Evolutionary conservation across 2,329 filamentous ascomycete species (phyloP), one percentile per base, ranked within the genome.

Genomic region (Pseudocercospora fuligena): DNA sequence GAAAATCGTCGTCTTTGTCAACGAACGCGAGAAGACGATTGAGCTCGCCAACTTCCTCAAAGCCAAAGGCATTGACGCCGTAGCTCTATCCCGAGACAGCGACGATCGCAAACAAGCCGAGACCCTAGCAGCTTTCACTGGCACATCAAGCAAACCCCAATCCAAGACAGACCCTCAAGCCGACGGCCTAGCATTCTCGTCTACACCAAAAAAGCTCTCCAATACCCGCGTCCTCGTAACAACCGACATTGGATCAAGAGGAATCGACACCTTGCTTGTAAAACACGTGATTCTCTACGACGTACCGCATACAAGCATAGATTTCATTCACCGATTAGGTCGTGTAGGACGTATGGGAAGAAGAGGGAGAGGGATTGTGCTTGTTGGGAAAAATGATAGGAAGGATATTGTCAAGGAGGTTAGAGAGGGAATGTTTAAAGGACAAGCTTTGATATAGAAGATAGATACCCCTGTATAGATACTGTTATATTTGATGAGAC

Each of bases 301-400:
- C 77, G 94, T 99, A n/a, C 95, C 95, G 4, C 94, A 98, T 77
- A 97, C 92, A 0, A 97, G 93, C 0, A 96, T 99, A 67, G 96
- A 99, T 79, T 99, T 99, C 75, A 97, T 99, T 75, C 96, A 99
- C 80, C 90, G 96, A 16, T 87, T 98, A 4, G 95, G 95, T 16
- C 87, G 95, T 65, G 93, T 95, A 1, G 95, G 95, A 0, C 88
- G 95, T 36, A 98, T 98, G 93, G 93, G 93, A 2, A 87, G 93
- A 68, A 87, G 95, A 77, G 95, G 95, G 16, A 86, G 94, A 64
- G 95, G 93, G 21, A 89, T 98, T 70, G 94, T 98, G 29, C 82
- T 99, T 40, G 92, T 97, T 1, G 94, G 94, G 68, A 94, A 92
- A 78, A 87, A 93, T 69, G 95, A 98, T 78, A 85, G 95, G 61